Evolutionary conservation across 2,329 filamentous ascomycete species (phyloP).

Genomic region (Whalleya microplaca): DNA sequence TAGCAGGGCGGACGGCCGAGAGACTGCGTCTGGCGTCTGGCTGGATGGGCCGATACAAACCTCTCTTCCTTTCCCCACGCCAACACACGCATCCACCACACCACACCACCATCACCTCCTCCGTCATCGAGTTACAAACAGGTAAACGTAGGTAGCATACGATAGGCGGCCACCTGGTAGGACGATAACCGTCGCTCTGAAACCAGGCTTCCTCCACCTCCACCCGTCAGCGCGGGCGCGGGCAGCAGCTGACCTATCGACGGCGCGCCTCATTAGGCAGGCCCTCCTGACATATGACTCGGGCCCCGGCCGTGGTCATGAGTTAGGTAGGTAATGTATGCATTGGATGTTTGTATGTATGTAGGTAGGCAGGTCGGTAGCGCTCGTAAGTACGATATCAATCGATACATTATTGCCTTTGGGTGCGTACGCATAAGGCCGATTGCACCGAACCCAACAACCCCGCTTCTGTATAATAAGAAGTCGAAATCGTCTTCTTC

Average conservation of each 20-base stretch:
- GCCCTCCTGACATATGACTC: slow-evolving; percentile 20
- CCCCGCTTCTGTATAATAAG: neutral
- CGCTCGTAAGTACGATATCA: slow-evolving; percentile 3
- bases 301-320: slow-evolving; percentile 17
- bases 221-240: neutral
- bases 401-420: neutral
- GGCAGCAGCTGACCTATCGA: slow-evolving; percentile 17
- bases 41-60: neutral
- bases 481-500: neutral
- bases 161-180: too few relatives aligned
- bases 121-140: too few relatives aligned
- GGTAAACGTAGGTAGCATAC: neutral
- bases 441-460: neutral
- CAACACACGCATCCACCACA: neutral
- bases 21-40: neutral
- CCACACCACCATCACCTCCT: neutral
- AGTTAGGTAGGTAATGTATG: slow-evolving; percentile 15
- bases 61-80: neutral
- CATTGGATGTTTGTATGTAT: too few relatives aligned
- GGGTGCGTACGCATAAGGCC: too few relatives aligned
- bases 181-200: too few relatives aligned
- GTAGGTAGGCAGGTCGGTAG: neutral
- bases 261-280: slow-evolving; percentile 22
- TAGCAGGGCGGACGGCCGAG: neutral
- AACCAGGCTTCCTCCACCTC: neutral